Conservation (phyloP, 2,329 filamentous ascomycete species). For the Fusarium chuoi region DNA sequence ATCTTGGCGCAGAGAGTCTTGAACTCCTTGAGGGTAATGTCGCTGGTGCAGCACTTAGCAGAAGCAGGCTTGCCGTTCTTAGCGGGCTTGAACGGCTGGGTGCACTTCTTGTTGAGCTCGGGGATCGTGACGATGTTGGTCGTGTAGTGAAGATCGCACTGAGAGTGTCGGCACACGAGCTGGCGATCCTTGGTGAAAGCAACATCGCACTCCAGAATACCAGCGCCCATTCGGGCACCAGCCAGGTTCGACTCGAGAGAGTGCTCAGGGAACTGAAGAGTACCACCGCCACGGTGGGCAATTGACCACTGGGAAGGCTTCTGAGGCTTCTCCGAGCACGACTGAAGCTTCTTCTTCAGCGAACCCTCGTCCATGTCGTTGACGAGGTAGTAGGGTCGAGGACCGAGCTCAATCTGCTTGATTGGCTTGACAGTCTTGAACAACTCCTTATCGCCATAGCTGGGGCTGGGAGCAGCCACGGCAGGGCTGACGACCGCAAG, state of each 20-base stretch:
- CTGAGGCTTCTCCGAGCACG: conserved; percentile 66
- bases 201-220: conserved; percentile 75
- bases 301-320: conserved; percentile 66
- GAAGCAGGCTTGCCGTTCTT: conserved; percentile 60
- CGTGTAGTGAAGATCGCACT: conserved; percentile 75
- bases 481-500: conserved; percentile 45
- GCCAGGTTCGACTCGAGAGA: conserved; percentile 68
- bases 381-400: conserved; percentile 72
- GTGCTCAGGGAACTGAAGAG: conserved; percentile 73
- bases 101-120: conserved; percentile 72
- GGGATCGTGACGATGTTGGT: conserved; percentile 73
- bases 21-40: conserved; percentile 75
- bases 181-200: conserved; percentile 72
- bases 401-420: conserved; percentile 67
- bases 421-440: conserved; percentile 54
- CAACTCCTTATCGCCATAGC: conserved; percentile 16
- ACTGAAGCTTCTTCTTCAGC: conserved; percentile 68
- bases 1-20: conserved; percentile 76
- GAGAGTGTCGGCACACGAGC: conserved; percentile 75
- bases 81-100: conserved; percentile 68
- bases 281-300: conserved; percentile 70
- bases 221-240: conserved; percentile 74
- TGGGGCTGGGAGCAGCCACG: conserved; percentile 43
- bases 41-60: conserved; percentile 76
- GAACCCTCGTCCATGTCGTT: conserved; percentile 69